Evolutionary conservation across 2,329 filamentous ascomycete genomes (phyloP).

Genomic region (Colletotrichum karsti): DNA sequence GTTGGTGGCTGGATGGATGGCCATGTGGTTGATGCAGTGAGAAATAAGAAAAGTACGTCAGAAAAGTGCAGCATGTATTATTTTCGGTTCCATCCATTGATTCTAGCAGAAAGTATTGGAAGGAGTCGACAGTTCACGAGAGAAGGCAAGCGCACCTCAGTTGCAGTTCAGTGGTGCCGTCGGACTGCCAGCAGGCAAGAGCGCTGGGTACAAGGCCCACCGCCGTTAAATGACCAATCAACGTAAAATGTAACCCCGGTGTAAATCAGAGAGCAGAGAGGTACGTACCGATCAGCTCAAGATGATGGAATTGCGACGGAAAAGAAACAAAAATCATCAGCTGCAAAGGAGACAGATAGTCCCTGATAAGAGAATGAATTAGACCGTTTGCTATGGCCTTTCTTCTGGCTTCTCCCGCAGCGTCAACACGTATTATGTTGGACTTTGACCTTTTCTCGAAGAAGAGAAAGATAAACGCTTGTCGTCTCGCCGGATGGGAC

Average conservation of each 20-base stretch:
- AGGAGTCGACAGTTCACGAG: not conserved
- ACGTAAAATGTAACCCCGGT: conserved; percentile 10
- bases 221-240: too few species aligned
- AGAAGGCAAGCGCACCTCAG: not conserved
- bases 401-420: not conserved
- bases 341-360: too few species aligned
- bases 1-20: not conserved
- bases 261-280: not conserved
- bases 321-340: too few species aligned
- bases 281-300: too few species aligned
- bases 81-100: not conserved
- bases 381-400: not conserved
- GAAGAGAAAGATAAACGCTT: not conserved
- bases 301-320: too few species aligned
- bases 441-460: conserved; percentile 9
- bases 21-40: not conserved
- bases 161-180: not conserved
- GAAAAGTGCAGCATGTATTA: not conserved
- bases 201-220: not conserved
- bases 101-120: not conserved
- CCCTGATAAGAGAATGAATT: not conserved
- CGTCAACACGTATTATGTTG: not conserved
- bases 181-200: not conserved
- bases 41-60: not conserved
- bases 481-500: not conserved